Conservation (phyloP, 352 stramenopile genomes). For the Albugo laibachii region DNA sequence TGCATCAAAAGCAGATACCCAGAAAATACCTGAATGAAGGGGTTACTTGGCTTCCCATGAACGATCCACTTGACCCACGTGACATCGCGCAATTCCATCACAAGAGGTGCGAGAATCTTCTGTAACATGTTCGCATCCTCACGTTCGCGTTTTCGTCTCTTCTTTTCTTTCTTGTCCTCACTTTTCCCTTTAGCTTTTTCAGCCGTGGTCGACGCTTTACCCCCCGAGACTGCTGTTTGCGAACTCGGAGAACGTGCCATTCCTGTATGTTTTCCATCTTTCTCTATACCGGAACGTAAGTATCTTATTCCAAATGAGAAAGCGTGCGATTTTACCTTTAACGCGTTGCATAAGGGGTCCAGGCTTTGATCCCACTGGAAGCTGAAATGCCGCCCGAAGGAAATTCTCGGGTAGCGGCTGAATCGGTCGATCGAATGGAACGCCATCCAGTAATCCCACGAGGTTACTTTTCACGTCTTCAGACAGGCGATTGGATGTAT, state of each 20-base stretch:
- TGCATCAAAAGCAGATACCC: background rate
- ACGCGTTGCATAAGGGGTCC: slow-evolving; percentile 29
- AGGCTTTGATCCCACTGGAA: slow-evolving; percentile 34
- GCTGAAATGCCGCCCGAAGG: slow-evolving; percentile 45
- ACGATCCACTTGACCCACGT: slow-evolving; percentile 62
- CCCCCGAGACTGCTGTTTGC: slow-evolving; percentile 28
- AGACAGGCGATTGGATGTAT: slow-evolving; percentile 12
- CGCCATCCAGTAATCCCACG: slow-evolving; percentile 32
- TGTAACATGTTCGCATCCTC: slow-evolving; percentile 49
- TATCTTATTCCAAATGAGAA: too few species aligned
- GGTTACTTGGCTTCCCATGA: slow-evolving; percentile 44
- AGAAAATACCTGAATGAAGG: slow-evolving; percentile 29
- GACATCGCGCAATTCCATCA: slow-evolving; percentile 35
- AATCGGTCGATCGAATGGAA: slow-evolving; percentile 63
- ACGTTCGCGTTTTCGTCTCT: slow-evolving; percentile 59
- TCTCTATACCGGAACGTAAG: too few species aligned
- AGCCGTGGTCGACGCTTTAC: slow-evolving; percentile 13
- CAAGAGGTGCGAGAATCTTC: slow-evolving; percentile 46
- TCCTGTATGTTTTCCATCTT: slow-evolving; percentile 2
- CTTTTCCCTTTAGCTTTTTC: slow-evolving; percentile 33
- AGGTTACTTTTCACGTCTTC: slow-evolving; percentile 27
- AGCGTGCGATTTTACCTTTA: slow-evolving; percentile 2
- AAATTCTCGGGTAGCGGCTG: slow-evolving; percentile 47
- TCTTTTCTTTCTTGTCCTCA: slow-evolving; percentile 72
- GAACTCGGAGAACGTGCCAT: slow-evolving; percentile 10